phyloP scores from a whole-genome alignment of 768 basidiomycete genomes.

The Guyanaporus albipodus region DNA sequence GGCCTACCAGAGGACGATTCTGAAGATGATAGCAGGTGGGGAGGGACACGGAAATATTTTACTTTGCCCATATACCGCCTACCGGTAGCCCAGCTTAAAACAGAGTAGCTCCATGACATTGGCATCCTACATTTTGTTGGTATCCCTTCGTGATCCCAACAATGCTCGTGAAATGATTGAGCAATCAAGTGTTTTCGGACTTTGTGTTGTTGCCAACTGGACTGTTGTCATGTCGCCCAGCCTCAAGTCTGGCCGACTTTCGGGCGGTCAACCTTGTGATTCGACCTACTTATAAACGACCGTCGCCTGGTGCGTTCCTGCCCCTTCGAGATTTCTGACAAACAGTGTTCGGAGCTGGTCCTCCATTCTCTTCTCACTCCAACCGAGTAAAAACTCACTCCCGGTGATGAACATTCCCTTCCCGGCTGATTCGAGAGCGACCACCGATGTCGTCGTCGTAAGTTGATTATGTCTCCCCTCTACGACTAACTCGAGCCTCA shows the following conservation, averaged over 20 bases:
- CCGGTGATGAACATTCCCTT: constrained; percentile 13
- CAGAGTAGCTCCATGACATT: constrained; percentile 4
- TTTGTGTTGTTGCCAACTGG: constrained; percentile 11
- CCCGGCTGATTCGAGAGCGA: constrained; percentile 7
- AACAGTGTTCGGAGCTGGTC: constrained; percentile 19
- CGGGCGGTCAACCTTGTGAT: too few species aligned
- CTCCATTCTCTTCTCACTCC: constrained; percentile 6
- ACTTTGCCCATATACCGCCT: constrained; percentile 70
- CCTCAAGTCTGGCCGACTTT: not conserved
- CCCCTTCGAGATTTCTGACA: not conserved
- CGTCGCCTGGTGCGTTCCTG: not conserved
- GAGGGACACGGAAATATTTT: constrained; percentile 72
- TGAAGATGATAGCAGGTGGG: constrained; percentile 62
- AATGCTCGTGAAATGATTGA: not conserved
- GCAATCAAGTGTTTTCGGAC: too few species aligned
- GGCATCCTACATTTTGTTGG: too few species aligned
- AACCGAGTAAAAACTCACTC: not conserved
- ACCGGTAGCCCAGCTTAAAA: constrained; percentile 44
- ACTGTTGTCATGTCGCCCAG: constrained; percentile 19
- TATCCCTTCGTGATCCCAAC: too few species aligned
- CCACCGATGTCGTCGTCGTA: constrained; percentile 26
- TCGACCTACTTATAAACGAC: not conserved
- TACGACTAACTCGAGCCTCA: not conserved
- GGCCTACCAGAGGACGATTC: constrained; percentile 39
- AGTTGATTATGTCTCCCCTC: not conserved